A percentile compares a stretch with the other conserved stretches of the same genome.
phyloP scores from a whole-genome alignment of 495 filamentous ascomycete genomes.

The Tuber indicum region DNA sequence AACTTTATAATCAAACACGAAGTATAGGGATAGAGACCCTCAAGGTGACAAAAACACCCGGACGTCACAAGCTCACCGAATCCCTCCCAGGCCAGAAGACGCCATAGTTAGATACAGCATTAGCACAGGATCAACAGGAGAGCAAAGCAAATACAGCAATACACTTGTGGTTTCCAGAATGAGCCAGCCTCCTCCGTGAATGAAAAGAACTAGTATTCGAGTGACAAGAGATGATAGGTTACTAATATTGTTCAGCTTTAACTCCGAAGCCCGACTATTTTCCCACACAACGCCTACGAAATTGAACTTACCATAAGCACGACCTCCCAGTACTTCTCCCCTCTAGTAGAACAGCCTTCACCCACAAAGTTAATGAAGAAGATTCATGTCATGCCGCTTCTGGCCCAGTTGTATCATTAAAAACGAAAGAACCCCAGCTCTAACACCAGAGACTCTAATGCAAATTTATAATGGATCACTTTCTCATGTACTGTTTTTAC shows the following conservation, averaged over 20 bases:
- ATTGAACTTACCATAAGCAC: background rate
- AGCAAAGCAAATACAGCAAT: background rate
- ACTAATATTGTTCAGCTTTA: background rate
- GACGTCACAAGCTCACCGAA: background rate
- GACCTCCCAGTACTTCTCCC: background rate
- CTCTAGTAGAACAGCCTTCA: background rate
- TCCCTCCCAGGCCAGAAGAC: background rate
- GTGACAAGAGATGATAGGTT: background rate
- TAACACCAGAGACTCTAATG: background rate
- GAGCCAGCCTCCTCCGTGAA: background rate
- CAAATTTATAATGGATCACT: background rate
- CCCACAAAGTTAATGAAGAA: background rate
- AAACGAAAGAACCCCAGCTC: background rate
- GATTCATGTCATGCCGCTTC: background rate
- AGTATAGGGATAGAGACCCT: background rate
- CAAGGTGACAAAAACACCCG: background rate
- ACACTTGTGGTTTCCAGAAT: background rate
- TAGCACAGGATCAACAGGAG: background rate
- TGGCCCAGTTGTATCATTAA: background rate
- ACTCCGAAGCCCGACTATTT: background rate
- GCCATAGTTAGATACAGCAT: background rate
- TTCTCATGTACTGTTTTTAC: background rate
- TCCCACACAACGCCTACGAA: background rate
- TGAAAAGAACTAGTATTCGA: background rate
- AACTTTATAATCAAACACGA: background rate